phyloP scores from a whole-genome alignment of 2,329 filamentous ascomycete genomes.

The Scytalidium lignicola region DNA sequence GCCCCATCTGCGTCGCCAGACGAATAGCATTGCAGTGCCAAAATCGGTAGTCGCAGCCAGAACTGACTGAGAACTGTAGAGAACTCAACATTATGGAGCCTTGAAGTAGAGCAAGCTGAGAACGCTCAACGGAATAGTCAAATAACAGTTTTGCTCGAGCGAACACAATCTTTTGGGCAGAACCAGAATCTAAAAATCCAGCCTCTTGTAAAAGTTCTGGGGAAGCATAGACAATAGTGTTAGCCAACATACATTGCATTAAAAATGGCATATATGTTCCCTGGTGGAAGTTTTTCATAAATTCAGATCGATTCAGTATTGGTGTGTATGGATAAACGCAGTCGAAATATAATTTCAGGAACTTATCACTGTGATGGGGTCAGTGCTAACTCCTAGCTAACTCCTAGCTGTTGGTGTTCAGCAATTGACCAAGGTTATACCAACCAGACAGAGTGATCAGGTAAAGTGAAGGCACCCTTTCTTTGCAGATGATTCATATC shows the following conservation, averaged over 20 bases:
- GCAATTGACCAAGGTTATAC: background rate
- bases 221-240: background rate
- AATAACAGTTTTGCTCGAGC: background rate
- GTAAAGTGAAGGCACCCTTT: background rate
- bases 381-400: too few species aligned
- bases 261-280: background rate
- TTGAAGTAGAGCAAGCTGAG: background rate
- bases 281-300: background rate
- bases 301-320: background rate
- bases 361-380: background rate
- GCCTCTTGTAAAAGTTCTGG: background rate
- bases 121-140: background rate
- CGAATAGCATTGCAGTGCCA: slow-evolving; percentile 1
- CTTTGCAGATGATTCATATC: background rate
- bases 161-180: slow-evolving; percentile 1
- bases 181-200: background rate
- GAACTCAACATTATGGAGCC: slow-evolving; percentile 1
- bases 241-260: background rate
- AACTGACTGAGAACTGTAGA: background rate
- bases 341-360: background rate
- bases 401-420: too few species aligned
- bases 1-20: slow-evolving; percentile 1
- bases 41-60: background rate
- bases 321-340: slow-evolving; percentile 2
- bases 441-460: background rate